phyloP scores from a whole-genome alignment of 495 filamentous ascomycete species.

The Talaromyces wortmannii region DNA sequence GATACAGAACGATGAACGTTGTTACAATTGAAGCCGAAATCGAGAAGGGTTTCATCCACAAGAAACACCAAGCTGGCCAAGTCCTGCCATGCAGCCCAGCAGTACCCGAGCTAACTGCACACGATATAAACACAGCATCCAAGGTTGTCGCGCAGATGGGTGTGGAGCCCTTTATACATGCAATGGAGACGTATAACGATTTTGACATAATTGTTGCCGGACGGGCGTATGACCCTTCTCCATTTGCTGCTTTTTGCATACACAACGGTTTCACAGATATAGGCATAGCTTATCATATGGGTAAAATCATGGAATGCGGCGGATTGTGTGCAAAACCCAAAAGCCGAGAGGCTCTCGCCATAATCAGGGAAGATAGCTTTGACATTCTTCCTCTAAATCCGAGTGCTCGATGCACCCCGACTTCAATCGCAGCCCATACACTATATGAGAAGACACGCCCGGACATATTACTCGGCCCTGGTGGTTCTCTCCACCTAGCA shows the following conservation, averaged over 20 bases:
- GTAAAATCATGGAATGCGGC: constrained; percentile 37
- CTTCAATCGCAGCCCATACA: constrained; percentile 40
- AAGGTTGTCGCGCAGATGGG: constrained; percentile 13
- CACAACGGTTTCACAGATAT: constrained; percentile 12
- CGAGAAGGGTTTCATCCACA: constrained; percentile 15
- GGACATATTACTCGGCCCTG: constrained; percentile 36
- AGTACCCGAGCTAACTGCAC: constrained; percentile 22
- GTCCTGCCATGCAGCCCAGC: constrained; percentile 13
- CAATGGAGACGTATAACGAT: not conserved
- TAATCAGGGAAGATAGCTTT: constrained; percentile 32
- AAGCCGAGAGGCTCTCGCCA: constrained; percentile 22
- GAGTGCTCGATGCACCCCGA: constrained; percentile 26
- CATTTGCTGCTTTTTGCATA: constrained; percentile 30
- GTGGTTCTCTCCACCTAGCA: constrained; percentile 34
- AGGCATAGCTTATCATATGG: constrained; percentile 14
- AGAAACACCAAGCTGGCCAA: constrained; percentile 12
- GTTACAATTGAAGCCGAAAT: constrained; percentile 28
- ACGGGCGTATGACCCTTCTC: constrained; percentile 35
- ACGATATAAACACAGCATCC: constrained; percentile 24
- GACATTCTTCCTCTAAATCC: constrained; percentile 27
- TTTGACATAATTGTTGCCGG: constrained; percentile 33
- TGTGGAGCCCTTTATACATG: not conserved
- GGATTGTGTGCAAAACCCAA: constrained; percentile 38
- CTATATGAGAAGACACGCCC: constrained; percentile 45
- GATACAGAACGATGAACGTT: constrained; percentile 24